phyloP scores from a whole-genome alignment of 257 asterid genomes.

The Przewalskia tangutica region DNA sequence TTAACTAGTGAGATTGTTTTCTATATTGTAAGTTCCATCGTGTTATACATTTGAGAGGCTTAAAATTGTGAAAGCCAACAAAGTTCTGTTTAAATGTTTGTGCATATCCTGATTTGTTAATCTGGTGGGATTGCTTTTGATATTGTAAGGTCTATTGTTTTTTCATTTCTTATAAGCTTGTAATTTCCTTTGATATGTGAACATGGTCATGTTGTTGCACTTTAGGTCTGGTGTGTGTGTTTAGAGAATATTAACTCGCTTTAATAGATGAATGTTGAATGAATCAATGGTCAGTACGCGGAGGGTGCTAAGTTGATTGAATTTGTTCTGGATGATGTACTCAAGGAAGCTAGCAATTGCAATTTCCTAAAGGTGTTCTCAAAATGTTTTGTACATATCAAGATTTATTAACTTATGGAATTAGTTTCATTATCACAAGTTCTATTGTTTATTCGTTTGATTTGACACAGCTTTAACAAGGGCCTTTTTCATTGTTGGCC shows the following conservation, averaged over 20 bases:
- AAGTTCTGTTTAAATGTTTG: background rate
- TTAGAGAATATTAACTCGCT: background rate
- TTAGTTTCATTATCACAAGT: background rate
- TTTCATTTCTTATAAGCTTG: background rate
- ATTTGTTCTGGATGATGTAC: background rate
- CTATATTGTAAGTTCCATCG: too few species aligned
- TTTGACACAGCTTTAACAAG: background rate
- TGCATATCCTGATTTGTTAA: background rate
- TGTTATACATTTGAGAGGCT: too few species aligned
- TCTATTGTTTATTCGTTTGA: background rate
- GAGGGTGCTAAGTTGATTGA: background rate
- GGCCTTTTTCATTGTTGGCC: too few species aligned
- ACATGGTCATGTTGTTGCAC: background rate
- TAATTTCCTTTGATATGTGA: background rate
- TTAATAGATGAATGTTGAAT: background rate
- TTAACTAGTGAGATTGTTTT: too few species aligned
- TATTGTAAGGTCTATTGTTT: background rate
- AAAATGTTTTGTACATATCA: background rate
- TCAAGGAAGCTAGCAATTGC: background rate
- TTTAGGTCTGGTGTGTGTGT: background rate
- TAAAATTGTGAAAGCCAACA: background rate
- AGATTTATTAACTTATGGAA: background rate
- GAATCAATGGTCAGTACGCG: background rate
- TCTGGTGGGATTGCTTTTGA: background rate
- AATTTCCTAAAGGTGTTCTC: background rate